Conservation (phyloP, 2,329 filamentous ascomycete genomes). For the Phyllosticta citribraziliensis region DNA sequence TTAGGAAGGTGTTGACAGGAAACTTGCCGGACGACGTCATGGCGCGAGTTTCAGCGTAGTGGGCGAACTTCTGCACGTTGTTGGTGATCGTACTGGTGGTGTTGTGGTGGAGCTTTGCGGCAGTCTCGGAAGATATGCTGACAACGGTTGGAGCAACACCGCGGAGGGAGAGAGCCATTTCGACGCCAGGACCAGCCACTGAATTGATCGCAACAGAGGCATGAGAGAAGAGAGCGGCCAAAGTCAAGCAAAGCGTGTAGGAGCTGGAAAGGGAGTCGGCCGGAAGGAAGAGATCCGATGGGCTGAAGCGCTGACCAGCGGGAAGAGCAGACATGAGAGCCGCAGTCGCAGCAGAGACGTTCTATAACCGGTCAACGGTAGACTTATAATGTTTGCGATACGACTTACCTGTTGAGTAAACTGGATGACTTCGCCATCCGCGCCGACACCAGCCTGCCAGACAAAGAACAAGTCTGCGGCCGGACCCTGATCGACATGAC, state of each 20-base stretch:
- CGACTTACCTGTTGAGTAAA: conserved; percentile 58
- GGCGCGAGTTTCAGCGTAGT: conserved; percentile 60
- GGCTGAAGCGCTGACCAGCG: conserved; percentile 59
- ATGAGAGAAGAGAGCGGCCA: conserved; percentile 77
- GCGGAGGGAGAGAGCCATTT: conserved; percentile 63
- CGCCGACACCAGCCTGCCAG: conserved; percentile 47
- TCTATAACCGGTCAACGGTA: conserved; percentile 33
- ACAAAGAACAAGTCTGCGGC: conserved; percentile 50
- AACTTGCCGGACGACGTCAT: conserved; percentile 62
- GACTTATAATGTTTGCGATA: neutral
- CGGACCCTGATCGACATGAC: conserved; percentile 44
- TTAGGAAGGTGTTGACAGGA: conserved; percentile 55
- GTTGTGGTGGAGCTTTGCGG: conserved; percentile 57
- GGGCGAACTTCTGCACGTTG: conserved; percentile 55
- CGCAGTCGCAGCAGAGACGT: conserved; percentile 79
- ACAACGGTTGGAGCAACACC: conserved; percentile 74
- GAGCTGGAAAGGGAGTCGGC: conserved; percentile 71
- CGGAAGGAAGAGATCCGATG: conserved; percentile 73
- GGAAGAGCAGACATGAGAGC: conserved; percentile 70
- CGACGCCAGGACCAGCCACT: conserved; percentile 62
- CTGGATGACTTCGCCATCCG: conserved; percentile 57
- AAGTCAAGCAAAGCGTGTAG: conserved; percentile 68
- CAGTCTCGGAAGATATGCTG: conserved; percentile 64
- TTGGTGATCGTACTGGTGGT: conserved; percentile 51
- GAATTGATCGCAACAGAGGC: conserved; percentile 82